Conservation (phyloP, 768 basidiomycete species). For the Ramaria sp. region DNA sequence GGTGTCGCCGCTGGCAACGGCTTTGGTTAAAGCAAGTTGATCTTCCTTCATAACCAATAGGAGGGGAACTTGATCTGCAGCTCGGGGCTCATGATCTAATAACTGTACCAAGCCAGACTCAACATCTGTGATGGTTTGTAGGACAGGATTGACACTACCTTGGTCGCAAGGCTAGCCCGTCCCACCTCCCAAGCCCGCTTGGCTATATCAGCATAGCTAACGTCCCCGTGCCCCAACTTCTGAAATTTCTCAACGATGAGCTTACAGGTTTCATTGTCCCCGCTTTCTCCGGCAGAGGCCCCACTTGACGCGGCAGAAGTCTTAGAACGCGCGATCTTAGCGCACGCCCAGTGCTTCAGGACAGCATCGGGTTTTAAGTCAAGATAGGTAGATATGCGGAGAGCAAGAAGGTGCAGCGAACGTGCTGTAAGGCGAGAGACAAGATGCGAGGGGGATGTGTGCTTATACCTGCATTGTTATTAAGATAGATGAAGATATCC, state of each 20-base stretch:
- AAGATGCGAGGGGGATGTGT: slow-evolving; percentile 70
- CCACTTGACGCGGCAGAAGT: slow-evolving; percentile 42
- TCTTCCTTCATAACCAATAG: slow-evolving; percentile 93
- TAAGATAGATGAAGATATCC: not conserved
- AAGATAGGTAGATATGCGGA: slow-evolving; percentile 80
- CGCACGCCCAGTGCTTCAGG: slow-evolving; percentile 91
- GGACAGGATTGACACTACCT: slow-evolving; percentile 33
- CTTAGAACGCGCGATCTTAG: slow-evolving; percentile 74
- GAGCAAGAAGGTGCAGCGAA: slow-evolving; percentile 83
- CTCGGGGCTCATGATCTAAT: slow-evolving; percentile 80
- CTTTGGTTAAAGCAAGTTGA: slow-evolving; percentile 73
- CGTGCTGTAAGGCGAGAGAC: slow-evolving; percentile 76
- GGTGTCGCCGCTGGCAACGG: slow-evolving; percentile 90
- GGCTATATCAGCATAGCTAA: slow-evolving; percentile 93
- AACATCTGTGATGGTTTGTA: not conserved
- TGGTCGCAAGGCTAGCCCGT: slow-evolving; percentile 67
- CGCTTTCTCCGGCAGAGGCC: slow-evolving; percentile 37
- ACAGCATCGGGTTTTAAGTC: slow-evolving; percentile 77
- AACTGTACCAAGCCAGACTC: slow-evolving; percentile 34
- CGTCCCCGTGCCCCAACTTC: slow-evolving; percentile 62
- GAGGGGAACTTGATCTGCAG: slow-evolving; percentile 90
- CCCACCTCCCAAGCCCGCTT: slow-evolving; percentile 89
- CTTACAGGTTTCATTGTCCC: slow-evolving; percentile 70
- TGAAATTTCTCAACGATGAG: slow-evolving; percentile 87
- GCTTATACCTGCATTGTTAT: slow-evolving; percentile 49